Conservation (phyloP, 1,284 basidiomycete species). For the Uromyces viciae-fabae region DNA sequence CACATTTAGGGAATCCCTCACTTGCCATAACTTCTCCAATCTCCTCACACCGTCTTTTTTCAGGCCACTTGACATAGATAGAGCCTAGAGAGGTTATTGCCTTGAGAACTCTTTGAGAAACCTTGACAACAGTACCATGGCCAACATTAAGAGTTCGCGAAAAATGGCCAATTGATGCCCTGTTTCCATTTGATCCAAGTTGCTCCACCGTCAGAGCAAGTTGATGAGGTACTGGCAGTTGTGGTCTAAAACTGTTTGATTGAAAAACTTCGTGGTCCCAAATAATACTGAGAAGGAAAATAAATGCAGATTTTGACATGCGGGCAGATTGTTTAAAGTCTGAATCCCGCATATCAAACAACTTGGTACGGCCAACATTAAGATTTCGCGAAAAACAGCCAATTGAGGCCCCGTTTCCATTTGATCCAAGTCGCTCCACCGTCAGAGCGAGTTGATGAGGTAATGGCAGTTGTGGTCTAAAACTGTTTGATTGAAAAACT, state of each 20-base stretch:
- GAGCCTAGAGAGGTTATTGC: neutral
- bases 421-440: constrained; percentile 9
- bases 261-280: no score
- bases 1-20: neutral
- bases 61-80: neutral
- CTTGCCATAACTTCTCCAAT: neutral
- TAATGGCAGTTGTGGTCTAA: neutral
- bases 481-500: neutral
- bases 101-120: neutral
- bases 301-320: no score
- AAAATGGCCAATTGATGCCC: constrained; percentile 9
- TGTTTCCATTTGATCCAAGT: constrained; percentile 3
- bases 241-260: no score
- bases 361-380: constrained; percentile 4
- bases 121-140: neutral
- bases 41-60: neutral
- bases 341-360: no score
- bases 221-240: no score
- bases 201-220: no score
- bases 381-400: neutral
- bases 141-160: neutral
- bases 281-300: no score
- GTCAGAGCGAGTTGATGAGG: constrained; percentile 26
- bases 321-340: no score
- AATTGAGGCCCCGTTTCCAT: constrained; percentile 7